Evolutionary conservation across 2,329 filamentous ascomycete species (phyloP).

Genomic region (Pseudogymnoascus sp.): DNA sequence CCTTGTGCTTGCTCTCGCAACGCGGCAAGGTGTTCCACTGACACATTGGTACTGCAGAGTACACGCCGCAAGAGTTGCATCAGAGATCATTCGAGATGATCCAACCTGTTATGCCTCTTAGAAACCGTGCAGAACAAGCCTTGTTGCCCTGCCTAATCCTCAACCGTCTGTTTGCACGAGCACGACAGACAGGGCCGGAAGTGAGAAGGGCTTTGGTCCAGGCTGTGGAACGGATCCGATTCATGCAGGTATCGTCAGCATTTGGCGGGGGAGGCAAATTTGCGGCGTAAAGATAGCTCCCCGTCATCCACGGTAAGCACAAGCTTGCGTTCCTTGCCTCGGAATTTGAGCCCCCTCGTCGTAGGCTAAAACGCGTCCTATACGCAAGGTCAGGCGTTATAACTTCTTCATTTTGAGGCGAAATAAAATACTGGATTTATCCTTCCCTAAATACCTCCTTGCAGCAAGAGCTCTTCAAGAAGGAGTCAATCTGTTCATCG

Average conservation of each 20-base stretch:
- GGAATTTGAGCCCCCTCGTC: not conserved
- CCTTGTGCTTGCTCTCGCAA: not conserved
- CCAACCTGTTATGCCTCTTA: not conserved
- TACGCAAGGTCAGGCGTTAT: not conserved
- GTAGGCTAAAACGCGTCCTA: not conserved
- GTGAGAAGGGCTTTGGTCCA: conserved; percentile 5
- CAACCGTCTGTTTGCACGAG: not conserved
- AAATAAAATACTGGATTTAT: not conserved
- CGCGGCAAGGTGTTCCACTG: not conserved
- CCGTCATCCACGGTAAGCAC: not conserved
- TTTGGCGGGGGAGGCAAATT: not conserved
- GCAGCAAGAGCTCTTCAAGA: not conserved
- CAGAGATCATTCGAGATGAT: not conserved
- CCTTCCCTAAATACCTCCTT: not conserved
- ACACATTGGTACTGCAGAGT: not conserved
- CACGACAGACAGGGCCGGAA: not conserved
- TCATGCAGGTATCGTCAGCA: not conserved
- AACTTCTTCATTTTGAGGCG: not conserved
- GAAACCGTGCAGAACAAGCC: not conserved
- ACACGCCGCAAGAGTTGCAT: not conserved
- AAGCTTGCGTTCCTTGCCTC: not conserved
- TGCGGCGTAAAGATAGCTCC: not conserved
- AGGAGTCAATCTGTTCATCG: not conserved
- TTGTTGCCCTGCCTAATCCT: not conserved
- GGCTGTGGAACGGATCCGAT: not conserved